Percentiles rank a stretch among this genome's conserved stretches.
Evolutionary conservation across 2,329 filamentous ascomycete genomes (phyloP).

Genomic region (Colletotrichum cordylinicola): DNA sequence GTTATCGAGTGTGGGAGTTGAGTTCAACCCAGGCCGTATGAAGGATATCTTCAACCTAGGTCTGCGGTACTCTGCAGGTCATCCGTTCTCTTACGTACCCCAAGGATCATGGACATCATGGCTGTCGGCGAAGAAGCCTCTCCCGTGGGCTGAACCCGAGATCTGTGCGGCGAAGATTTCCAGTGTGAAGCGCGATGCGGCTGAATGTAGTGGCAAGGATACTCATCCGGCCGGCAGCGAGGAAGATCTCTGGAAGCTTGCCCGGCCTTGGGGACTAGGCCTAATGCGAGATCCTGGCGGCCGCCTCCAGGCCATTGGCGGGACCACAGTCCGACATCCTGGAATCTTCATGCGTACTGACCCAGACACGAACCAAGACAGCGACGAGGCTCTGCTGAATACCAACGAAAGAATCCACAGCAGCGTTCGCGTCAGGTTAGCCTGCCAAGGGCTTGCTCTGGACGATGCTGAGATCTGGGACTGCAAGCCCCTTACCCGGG

Average conservation of each 20-base stretch:
- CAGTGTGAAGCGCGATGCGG: constrained; percentile 34
- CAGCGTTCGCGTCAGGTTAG: constrained; percentile 57
- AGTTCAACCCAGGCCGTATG: constrained; percentile 43
- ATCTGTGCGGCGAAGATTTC: background rate
- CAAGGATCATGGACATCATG: background rate
- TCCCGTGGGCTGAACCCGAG: background rate
- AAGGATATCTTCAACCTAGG: background rate
- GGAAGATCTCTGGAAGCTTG: constrained; percentile 33
- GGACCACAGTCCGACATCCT: constrained; percentile 49
- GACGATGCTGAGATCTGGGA: constrained; percentile 53
- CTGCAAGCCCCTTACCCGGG: constrained; percentile 42
- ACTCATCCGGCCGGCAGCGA: constrained; percentile 27
- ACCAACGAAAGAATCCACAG: constrained; percentile 62
- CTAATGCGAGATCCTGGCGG: constrained; percentile 44
- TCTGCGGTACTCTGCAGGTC: background rate
- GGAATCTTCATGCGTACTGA: constrained; percentile 53
- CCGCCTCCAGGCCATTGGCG: constrained; percentile 48
- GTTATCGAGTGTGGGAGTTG: constrained; percentile 53
- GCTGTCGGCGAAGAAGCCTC: background rate
- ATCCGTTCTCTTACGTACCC: background rate
- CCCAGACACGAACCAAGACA: constrained; percentile 39
- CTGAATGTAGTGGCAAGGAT: constrained; percentile 38
- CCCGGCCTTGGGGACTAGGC: constrained; percentile 53
- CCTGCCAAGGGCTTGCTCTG: constrained; percentile 52
- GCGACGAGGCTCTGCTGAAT: constrained; percentile 47